A percentile compares a stretch with the other conserved stretches of the same genome.
phyloP scores from a whole-genome alignment of 495 filamentous ascomycete genomes.

The Aspergillus panamensis region DNA sequence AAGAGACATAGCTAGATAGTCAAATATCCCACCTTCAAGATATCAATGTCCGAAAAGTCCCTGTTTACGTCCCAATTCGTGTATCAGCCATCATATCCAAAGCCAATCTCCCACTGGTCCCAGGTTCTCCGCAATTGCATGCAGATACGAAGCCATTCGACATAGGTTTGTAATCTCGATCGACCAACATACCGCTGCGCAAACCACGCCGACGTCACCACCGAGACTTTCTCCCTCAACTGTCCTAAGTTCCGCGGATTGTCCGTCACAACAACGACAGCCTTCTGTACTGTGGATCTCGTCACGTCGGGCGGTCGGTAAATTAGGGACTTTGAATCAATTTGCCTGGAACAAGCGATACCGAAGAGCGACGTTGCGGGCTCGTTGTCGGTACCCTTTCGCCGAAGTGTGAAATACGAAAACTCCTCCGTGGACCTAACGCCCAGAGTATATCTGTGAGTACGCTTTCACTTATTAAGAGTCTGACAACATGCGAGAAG shows the following conservation, averaged over 20 bases:
- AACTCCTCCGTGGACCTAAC: slow-evolving; percentile 84
- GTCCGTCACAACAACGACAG: slow-evolving; percentile 94
- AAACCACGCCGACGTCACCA: slow-evolving; percentile 96
- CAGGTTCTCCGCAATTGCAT: background rate
- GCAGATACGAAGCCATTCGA: background rate
- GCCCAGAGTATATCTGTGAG: background rate
- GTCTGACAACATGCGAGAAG: background rate
- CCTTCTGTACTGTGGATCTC: slow-evolving; percentile 93
- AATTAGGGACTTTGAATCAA: slow-evolving; percentile 73
- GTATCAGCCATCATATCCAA: slow-evolving; percentile 19
- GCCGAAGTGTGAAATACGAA: slow-evolving; percentile 93
- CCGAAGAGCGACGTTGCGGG: slow-evolving; percentile 89
- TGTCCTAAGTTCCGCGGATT: slow-evolving; percentile 77
- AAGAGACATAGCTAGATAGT: background rate
- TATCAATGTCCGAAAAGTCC: slow-evolving; percentile 70
- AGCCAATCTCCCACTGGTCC: background rate
- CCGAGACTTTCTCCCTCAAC: slow-evolving; percentile 75
- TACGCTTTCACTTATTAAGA: background rate
- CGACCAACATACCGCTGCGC: slow-evolving; percentile 72
- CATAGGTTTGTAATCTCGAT: background rate
- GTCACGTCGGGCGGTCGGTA: slow-evolving; percentile 85
- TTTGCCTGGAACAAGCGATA: slow-evolving; percentile 89
- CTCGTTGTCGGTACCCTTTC: slow-evolving; percentile 52
- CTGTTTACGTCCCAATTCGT: slow-evolving; percentile 31
- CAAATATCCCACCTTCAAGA: slow-evolving; percentile 55